Evolutionary conservation across 2,329 filamentous ascomycete genomes (phyloP).

Genomic region (Neofusicoccum umdonicola): DNA sequence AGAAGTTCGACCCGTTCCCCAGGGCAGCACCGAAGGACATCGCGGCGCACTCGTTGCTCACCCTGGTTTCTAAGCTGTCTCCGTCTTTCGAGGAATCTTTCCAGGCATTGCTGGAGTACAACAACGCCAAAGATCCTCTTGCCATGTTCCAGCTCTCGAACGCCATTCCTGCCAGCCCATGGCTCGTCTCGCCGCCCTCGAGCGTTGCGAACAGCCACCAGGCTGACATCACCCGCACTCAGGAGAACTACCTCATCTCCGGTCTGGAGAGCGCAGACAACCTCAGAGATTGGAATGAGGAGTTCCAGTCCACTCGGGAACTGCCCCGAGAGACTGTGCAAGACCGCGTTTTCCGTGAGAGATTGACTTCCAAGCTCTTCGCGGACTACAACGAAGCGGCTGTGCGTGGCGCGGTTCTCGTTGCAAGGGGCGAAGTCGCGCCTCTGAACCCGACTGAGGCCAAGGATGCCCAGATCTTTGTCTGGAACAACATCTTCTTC

Average conservation of each 20-base stretch:
- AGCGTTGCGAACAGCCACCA: constrained; percentile 68
- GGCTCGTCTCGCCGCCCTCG: constrained; percentile 73
- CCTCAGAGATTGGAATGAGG: constrained; percentile 96
- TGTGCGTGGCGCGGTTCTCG: constrained; percentile 83
- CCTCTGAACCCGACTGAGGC: constrained; percentile 93
- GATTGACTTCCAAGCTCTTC: constrained; percentile 91
- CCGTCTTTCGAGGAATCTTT: constrained; percentile 79
- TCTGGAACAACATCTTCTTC: constrained; percentile 99
- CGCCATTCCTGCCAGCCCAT: constrained; percentile 85
- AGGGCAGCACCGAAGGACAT: constrained; percentile 73
- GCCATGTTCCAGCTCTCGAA: constrained; percentile 96
- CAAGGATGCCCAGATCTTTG: constrained; percentile 93
- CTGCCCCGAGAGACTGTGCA: constrained; percentile 91
- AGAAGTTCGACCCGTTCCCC: constrained; percentile 90
- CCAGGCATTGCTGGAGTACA: constrained; percentile 75
- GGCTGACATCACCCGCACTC: constrained; percentile 80
- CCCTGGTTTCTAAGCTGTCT: constrained; percentile 74
- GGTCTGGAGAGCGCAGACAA: constrained; percentile 94
- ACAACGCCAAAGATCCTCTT: constrained; percentile 80
- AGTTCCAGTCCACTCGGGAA: constrained; percentile 95
- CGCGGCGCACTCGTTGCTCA: constrained; percentile 81
- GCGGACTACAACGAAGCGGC: constrained; percentile 98
- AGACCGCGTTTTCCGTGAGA: constrained; percentile 92
- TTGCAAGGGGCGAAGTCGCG: constrained; percentile 87
- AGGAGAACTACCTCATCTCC: constrained; percentile 86